Evolutionary conservation across 2,329 filamentous ascomycete species (phyloP).

Genomic region (Knoxdaviesia proteae): DNA sequence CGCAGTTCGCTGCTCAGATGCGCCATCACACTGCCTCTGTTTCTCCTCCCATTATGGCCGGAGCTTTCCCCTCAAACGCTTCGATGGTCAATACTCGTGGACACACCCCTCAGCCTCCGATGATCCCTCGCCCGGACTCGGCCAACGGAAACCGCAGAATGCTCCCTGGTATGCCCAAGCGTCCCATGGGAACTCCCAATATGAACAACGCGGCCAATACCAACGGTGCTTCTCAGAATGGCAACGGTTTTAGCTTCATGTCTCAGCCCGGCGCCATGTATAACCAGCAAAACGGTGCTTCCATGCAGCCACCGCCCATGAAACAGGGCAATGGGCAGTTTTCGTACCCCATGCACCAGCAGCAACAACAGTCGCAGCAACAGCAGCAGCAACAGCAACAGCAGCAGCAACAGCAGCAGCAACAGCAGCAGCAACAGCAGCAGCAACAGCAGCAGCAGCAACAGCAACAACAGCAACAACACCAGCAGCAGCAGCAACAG

Average conservation of each 20-base stretch:
- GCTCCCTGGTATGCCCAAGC: constrained; percentile 42
- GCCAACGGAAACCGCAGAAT: constrained; percentile 59
- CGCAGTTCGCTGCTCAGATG: constrained; percentile 56
- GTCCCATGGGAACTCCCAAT: too few species aligned
- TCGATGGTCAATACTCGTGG: constrained; percentile 28
- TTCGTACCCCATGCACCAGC: constrained; percentile 11
- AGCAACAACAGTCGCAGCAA: neutral
- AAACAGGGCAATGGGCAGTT: constrained; percentile 15
- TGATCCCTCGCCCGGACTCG: constrained; percentile 47
- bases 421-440: neutral
- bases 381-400: neutral
- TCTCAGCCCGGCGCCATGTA: constrained; percentile 63
- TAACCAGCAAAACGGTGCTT: constrained; percentile 36
- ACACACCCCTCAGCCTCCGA: constrained; percentile 63
- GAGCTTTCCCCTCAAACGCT: constrained; percentile 39
- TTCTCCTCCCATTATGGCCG: constrained; percentile 72
- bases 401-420: neutral
- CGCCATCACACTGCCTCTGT: constrained; percentile 66
- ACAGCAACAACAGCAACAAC: neutral
- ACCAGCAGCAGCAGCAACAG: neutral
- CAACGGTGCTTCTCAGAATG: too few species aligned
- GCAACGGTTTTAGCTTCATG: constrained; percentile 63
- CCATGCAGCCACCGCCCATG: constrained; percentile 16
- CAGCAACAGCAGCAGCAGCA: constrained; percentile 1
- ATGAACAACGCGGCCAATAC: too few species aligned